Evolutionary conservation across 1,284 basidiomycete species (phyloP), one percentile per base, ranked within the genome.

Genomic region (Cronartium quercuum): DNA sequence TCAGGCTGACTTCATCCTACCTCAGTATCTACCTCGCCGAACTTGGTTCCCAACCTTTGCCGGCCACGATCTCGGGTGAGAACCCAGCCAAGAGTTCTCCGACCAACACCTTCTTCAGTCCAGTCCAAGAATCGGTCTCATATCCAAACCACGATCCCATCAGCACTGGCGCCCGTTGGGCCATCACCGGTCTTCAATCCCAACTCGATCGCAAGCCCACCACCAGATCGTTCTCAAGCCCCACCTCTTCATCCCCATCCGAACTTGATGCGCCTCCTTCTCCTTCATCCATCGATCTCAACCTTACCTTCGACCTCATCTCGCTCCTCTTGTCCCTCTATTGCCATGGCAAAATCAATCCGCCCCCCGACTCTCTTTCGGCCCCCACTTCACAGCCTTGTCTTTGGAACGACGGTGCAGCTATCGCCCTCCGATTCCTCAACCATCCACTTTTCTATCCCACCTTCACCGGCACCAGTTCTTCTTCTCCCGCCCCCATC

Each of bases 391-490:
- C n/a, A 21, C 18, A 18, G 29, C 29, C 51, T 55, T 21, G n/a
- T n/a, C 51, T 55, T 55, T 55, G 51, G 51, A 29, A 55, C n/a
- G 51, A 55, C 29, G 51, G 51, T 55, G 51, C 51, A n/a, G 51
- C 51, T 6, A 55, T 55, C 51, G 51, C 51, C 29, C 51, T 55
- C 29, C 51, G 51, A 21, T 13, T 55, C 6, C 51, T 55, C 51
- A 55, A 55, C 29, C 51, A 55, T 55, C 13, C 51, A 55, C n/a
- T 10, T 55, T 55, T 55, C 13, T 55, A 55, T 55, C 51, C 51
- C n/a, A 55, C 51, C 29, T 55, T 55, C 51, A 55, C 29, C 51
- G 51, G 51, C 29, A 55, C 18, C 13, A 29, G 29, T 21, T 29
- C 6, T 21, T 55, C 51, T 21, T 55, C 51, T 21, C n/a, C 51